A percentile compares a stretch with the other conserved stretches of the same genome.
Conservation (phyloP, 345 rosid genomes). For the Corchorus capsularis region DNA sequence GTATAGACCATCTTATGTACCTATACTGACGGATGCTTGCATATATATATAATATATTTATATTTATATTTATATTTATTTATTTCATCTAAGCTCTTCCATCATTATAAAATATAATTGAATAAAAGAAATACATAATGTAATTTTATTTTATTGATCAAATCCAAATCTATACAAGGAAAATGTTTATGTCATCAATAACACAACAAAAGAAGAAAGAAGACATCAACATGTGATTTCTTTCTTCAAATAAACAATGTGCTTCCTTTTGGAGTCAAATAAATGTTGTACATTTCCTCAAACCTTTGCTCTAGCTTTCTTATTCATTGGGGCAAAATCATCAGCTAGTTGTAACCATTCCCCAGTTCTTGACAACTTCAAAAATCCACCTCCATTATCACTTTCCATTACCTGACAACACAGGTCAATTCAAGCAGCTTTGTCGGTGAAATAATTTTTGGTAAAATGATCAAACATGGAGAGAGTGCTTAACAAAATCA, state of each 20-base stretch:
- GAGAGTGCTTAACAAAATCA: background rate
- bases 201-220: too few relatives aligned
- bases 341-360: conserved; percentile 68
- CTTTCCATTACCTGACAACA: conserved; percentile 40
- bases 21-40: too few relatives aligned
- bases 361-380: conserved; percentile 66
- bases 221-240: background rate
- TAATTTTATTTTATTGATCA: too few relatives aligned
- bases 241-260: background rate
- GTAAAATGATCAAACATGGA: background rate
- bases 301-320: conserved; percentile 69
- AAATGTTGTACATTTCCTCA: background rate
- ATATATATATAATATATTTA: too few relatives aligned
- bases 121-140: too few relatives aligned
- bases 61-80: too few relatives aligned
- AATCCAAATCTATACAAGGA: too few relatives aligned
- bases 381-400: conserved; percentile 59
- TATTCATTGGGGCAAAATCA: conserved; percentile 71
- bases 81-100: too few relatives aligned
- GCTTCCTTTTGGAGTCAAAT: background rate
- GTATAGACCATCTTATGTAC: too few relatives aligned
- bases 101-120: too few relatives aligned
- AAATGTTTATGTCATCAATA: too few relatives aligned
- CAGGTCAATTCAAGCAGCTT: background rate
- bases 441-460: background rate